phyloP scores from a whole-genome alignment of 768 basidiomycete genomes.

The Russula sp. region DNA sequence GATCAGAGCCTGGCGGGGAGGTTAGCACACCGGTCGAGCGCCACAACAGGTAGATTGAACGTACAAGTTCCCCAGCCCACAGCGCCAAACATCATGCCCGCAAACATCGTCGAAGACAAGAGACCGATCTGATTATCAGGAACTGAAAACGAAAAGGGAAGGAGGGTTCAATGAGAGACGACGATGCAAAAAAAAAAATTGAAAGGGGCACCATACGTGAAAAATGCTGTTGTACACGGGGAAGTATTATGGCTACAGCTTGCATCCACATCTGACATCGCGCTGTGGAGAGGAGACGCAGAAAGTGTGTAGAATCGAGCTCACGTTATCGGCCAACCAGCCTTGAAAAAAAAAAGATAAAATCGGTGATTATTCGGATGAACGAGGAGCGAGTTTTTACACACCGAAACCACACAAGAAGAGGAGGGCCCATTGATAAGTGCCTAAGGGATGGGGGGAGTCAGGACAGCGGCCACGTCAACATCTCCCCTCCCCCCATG shows the following conservation, averaged over 20 bases:
- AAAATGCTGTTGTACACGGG: constrained; percentile 91
- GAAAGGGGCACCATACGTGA: no score
- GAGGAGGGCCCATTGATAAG: constrained; percentile 75
- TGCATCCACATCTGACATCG: constrained; percentile 81
- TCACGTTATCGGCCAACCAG: constrained; percentile 91
- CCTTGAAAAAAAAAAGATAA: constrained; percentile 36
- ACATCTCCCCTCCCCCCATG: neutral
- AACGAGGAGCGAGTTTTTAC: constrained; percentile 26
- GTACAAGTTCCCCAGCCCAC: constrained; percentile 86
- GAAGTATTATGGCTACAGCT: constrained; percentile 87
- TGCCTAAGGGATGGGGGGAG: constrained; percentile 33
- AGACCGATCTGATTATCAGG: constrained; percentile 70
- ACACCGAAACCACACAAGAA: constrained; percentile 85
- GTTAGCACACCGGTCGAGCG: neutral
- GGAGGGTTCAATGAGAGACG: neutral
- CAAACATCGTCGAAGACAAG: constrained; percentile 84
- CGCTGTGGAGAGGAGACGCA: neutral
- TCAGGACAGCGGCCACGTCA: neutral
- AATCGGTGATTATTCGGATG: neutral
- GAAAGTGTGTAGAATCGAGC: constrained; percentile 19
- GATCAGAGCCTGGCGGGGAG: constrained; percentile 57
- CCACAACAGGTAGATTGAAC: constrained; percentile 24
- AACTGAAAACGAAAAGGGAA: constrained; percentile 35
- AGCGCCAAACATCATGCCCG: constrained; percentile 96
- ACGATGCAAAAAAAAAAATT: no score